Evolutionary conservation across 768 basidiomycete species (phyloP).

Genomic region (Termitomyces sp.): DNA sequence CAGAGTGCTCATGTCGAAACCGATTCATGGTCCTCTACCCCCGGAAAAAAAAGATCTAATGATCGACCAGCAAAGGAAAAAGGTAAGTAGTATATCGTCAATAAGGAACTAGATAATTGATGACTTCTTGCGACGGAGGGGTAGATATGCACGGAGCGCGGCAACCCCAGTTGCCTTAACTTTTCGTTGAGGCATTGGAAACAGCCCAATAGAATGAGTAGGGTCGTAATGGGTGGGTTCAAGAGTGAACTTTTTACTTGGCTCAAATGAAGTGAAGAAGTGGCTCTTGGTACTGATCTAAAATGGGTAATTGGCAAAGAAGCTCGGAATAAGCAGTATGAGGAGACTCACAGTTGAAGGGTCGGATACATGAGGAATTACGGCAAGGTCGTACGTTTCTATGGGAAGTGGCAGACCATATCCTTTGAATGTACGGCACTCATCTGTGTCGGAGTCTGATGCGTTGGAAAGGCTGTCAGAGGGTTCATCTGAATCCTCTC

Average conservation of each 20-base stretch:
- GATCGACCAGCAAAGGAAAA: not conserved
- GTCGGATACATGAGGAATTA: not conserved
- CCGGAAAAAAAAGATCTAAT: not conserved
- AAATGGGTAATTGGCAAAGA: not conserved
- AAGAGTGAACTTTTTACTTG: conserved; percentile 16
- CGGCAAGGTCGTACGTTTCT: not conserved
- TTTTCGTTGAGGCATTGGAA: conserved; percentile 21
- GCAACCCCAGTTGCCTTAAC: conserved; percentile 19
- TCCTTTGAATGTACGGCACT: conserved; percentile 21
- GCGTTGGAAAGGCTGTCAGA: conserved; percentile 20
- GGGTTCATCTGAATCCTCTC: conserved; percentile 1
- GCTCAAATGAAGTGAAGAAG: conserved; percentile 1
- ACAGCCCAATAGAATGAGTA: conserved; percentile 23
- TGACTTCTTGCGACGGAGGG: conserved; percentile 13
- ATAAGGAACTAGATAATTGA: not conserved
- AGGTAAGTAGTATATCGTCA: not conserved
- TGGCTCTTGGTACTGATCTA: conserved; percentile 4
- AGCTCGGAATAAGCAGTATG: not conserved
- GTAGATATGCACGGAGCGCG: conserved; percentile 23
- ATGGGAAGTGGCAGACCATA: not conserved
- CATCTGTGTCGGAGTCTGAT: conserved; percentile 25
- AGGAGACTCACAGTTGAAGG: conserved; percentile 4
- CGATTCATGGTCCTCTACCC: not conserved
- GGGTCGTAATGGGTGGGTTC: conserved; percentile 16
- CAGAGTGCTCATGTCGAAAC: not conserved